These are phyloP conservation scores for Fusarium sublunatum DNA, from an alignment of 2,329 filamentous ascomycete genomes.

Conservation along the genomic window DNA sequence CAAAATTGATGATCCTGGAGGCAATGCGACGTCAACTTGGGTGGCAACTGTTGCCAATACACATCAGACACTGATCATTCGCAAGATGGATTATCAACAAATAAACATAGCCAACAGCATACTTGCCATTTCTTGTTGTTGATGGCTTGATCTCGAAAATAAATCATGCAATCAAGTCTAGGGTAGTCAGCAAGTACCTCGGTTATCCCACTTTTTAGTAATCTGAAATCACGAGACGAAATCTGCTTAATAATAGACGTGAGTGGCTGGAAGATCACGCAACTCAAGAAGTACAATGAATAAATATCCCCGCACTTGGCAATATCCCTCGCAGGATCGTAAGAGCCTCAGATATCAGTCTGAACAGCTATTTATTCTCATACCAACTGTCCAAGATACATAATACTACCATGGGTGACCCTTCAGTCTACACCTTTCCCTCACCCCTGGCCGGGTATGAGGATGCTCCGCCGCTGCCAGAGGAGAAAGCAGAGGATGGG, in stretches of 20 bases:
- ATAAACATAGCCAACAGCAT: too few species aligned
- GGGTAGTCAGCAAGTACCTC: constrained; percentile 2
- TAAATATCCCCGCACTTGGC: constrained; percentile 6
- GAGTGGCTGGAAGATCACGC: neutral
- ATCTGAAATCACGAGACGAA: neutral
- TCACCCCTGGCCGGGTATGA: constrained; percentile 70
- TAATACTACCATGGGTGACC: constrained; percentile 30
- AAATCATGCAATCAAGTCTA: neutral
- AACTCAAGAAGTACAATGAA: neutral
- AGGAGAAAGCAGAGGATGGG: constrained; percentile 74
- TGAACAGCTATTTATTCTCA: too few species aligned
- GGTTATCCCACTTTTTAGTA: neutral
- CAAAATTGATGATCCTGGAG: too few species aligned
- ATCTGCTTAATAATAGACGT: neutral
- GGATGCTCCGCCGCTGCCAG: constrained; percentile 64
- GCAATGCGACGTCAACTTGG: too few species aligned
- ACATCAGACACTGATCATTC: too few species aligned
- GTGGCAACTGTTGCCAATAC: too few species aligned
- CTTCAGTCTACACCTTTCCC: constrained; percentile 39
- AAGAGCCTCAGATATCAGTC: too few species aligned
- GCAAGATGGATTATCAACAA: too few species aligned
- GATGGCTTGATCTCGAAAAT: too few species aligned
- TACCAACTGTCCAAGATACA: too few species aligned
- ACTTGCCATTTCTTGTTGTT: too few species aligned
- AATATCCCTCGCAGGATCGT: too few species aligned